Base-by-base conservation (phyloP, 805 yeast species). In the Candida schatavii region DNA sequence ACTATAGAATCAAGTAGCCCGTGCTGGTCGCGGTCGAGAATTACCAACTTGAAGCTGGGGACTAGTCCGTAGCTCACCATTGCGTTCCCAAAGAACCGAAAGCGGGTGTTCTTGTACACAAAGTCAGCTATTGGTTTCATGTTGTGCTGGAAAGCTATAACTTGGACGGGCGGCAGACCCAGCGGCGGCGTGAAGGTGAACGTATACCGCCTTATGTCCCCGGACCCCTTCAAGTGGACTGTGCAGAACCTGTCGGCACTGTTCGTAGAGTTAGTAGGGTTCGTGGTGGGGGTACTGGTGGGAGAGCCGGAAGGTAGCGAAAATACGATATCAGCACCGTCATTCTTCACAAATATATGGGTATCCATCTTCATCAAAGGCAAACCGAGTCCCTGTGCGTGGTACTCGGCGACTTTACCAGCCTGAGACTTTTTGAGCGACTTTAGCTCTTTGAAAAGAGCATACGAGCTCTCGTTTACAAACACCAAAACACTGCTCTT, bases 91-190 rank as follows among this genome's bases (percentile, higher is more conserved):
- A 64, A 37, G 3, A 68, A 52, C 37, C 75, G 55, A 47, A 70
- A 70, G 13, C 72, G 48, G 3, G 73, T 68, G 30, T 46, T 47
- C 30, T 57, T 57, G 46, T 66, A 69, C 25, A 37, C 51, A 47
- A 70, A 70, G 50, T 70, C 75, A 9, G 70, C 57, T 47, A 62
- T 66, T 3, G 74, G 69, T 40, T 60, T 55, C 46, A 51, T 55
- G 41, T 60, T 61, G 51, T 64, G 60, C 47, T 65, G 66, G 42
- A 68, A 69, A 37, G 59, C 52, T 3, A 60, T 32, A 5, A 70
- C 44, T 23, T 52, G 57, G 47, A 66, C 60, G 5, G 47, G 29
- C 6, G 46, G 33, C 35, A 22, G 11, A 1, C 39, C 44, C n/a
- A 50, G 50, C 4, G 37, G 43, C 6, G 57, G 50, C 4, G 35